These are phyloP conservation scores for Euphorbia celastroides DNA, from an alignment of 441 rosid species.

Conservation along the genomic window DNA sequence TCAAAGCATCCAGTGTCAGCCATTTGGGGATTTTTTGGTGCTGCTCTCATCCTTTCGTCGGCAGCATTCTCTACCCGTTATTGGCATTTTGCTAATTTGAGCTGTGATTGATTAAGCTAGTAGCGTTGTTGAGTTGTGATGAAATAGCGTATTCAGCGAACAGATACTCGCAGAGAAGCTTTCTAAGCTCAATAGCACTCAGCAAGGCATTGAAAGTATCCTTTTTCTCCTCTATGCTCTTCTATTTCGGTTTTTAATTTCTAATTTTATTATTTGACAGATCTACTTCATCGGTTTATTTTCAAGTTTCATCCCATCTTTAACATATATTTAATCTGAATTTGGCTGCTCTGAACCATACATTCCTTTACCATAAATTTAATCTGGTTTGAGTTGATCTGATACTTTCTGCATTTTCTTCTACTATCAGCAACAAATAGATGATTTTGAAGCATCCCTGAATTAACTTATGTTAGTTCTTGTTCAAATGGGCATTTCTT, in stretches of 20 bases:
- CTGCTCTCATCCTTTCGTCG: not conserved
- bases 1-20: not conserved
- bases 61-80: slow-evolving; percentile 7
- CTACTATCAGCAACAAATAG: not conserved
- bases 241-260: not conserved
- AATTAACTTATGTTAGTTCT: not conserved
- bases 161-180: slow-evolving; percentile 92
- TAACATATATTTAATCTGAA: not conserved
- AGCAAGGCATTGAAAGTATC: slow-evolving; percentile 93
- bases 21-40: not conserved
- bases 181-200: slow-evolving; percentile 92
- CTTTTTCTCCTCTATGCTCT: slow-evolving; percentile 16
- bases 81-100: slow-evolving; percentile 8
- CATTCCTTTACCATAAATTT: not conserved
- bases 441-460: too few relatives aligned
- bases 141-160: slow-evolving; percentile 88
- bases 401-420: not conserved
- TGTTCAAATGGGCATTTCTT: slow-evolving; percentile 1
- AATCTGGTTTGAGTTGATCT: not conserved
- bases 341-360: not conserved
- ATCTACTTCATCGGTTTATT: not conserved
- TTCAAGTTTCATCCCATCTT: not conserved
- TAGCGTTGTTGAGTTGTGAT: slow-evolving; percentile 37
- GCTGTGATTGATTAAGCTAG: not conserved
- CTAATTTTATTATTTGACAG: not conserved